A percentile compares a stretch with the other conserved stretches of the same genome.
phyloP scores from a whole-genome alignment of 139 green algal genomes.

The Medakamo hakoo region DNA sequence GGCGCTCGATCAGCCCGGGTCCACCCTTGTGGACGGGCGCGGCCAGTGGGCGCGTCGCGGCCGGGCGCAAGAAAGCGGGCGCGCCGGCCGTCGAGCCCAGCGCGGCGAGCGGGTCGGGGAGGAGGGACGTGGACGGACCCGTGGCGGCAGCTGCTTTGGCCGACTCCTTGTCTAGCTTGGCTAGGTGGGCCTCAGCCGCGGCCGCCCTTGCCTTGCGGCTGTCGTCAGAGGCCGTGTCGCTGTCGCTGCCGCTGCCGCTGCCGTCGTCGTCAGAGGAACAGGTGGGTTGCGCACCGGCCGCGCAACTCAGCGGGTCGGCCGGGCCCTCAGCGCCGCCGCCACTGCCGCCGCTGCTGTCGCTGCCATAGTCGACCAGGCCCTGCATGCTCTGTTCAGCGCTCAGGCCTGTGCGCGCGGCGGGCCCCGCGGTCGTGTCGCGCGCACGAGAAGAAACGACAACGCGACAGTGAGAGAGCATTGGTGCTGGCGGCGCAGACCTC shows the following conservation, averaged over 20 bases:
- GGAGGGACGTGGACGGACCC: background rate
- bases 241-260: slow-evolving; percentile 16
- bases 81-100: slow-evolving; percentile 18
- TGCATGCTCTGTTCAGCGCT: no score
- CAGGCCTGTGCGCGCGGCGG: no score
- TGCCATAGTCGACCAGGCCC: no score
- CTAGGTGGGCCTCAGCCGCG: background rate
- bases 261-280: no score
- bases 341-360: no score
- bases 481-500: no score
- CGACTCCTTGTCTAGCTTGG: background rate
- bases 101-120: slow-evolving; percentile 16
- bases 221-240: slow-evolving; percentile 6
- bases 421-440: no score
- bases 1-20: background rate
- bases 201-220: background rate
- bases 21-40: background rate
- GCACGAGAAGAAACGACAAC: no score
- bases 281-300: no score
- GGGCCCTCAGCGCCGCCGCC: no score
- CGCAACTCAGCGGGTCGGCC: no score
- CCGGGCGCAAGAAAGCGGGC: slow-evolving; percentile 39
- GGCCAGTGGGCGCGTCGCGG: slow-evolving; percentile 28
- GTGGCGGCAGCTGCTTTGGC: background rate
- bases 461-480: no score